Base-by-base conservation (phyloP, 352 stramenopile genomes). In the Thalassiosira pacifica region DNA sequence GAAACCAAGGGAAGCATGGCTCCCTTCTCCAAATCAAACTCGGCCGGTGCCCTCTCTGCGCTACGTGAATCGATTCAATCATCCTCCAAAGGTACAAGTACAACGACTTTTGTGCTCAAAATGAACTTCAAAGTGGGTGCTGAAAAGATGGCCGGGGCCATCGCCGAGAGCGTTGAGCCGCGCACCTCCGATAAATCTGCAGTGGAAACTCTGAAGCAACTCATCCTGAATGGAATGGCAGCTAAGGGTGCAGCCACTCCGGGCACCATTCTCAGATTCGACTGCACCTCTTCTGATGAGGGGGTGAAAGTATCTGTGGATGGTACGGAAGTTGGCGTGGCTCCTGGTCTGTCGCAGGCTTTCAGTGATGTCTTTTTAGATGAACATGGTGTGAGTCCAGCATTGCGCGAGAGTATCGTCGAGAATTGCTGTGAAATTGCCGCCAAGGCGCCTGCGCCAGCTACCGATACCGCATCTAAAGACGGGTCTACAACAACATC, bases 321-420 rank as follows among this genome's bases (percentile, higher is more conserved):
- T 86, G 88, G 88, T 63, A 84, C 81, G n/a, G 76, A 71, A 11
- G 55, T 89, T 31, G 90, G 90, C 48, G 74, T 76, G 22, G 84
- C 89, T 34, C 24, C 53, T 40, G 76, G 66, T 31, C 53, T 94
- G 27, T 78, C 72, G 6, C 79, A 88, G 31, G 83, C 88, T 8
- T 94, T 94, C 79, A 85, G 77, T 74, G 81, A 91, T 84, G 88
- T 94, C 26, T 93, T 93, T 78, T 76, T 94, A 48, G 90, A 93
- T 79, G 87, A 94, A 53, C 89, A 94, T 29, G 84, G 76, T 67
- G 90, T 92, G 0, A 91, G 83, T 77, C 71, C 83, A n/a, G 60
- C 79, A 71, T 79, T 94, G 59, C 76, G 72, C 40, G 72, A 90
- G 27, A 83, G 60, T 60, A 89, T 80, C 66, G 34, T 93, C 0